A percentile compares a stretch with the other conserved stretches of the same genome.
Conservation (phyloP, 371 early-diverging fungal genomes). For the Saksenaea vasiformis region DNA sequence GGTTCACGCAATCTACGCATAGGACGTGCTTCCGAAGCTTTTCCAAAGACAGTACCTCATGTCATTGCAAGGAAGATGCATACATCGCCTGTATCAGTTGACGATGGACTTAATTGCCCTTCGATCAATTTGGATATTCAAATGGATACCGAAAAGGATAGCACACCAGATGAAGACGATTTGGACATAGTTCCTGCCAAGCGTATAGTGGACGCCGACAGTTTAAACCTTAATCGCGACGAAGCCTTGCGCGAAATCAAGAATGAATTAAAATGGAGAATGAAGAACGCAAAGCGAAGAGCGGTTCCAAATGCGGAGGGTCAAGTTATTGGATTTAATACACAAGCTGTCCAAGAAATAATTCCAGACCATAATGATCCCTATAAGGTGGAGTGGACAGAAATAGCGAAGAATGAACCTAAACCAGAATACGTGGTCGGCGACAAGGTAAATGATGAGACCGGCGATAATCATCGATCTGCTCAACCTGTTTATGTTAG, state of each 20-base stretch:
- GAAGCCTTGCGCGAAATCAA: slow-evolving; percentile 53
- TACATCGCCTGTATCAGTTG: neutral
- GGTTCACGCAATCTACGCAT: slow-evolving; percentile 82
- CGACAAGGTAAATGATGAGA: slow-evolving; percentile 50
- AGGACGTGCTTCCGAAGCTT: slow-evolving; percentile 81
- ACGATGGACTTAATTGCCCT: neutral
- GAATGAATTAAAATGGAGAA: slow-evolving; percentile 68
- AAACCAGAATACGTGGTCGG: slow-evolving; percentile 59
- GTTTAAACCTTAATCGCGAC: slow-evolving; percentile 12
- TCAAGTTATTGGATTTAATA: slow-evolving; percentile 76
- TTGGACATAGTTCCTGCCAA: slow-evolving; percentile 4
- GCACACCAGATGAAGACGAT: slow-evolving; percentile 14
- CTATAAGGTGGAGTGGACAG: slow-evolving; percentile 85
- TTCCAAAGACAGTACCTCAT: slow-evolving; percentile 78
- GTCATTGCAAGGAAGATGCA: slow-evolving; percentile 71
- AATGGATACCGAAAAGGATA: neutral
- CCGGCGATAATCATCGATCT: slow-evolving; percentile 17
- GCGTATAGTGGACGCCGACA: slow-evolving; percentile 15
- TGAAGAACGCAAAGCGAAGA: slow-evolving; percentile 80
- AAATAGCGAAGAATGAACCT: slow-evolving; percentile 23
- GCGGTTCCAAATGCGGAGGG: slow-evolving; percentile 73
- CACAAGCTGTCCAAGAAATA: slow-evolving; percentile 60
- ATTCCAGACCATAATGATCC: slow-evolving; percentile 92
- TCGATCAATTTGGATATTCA: slow-evolving; percentile 8
- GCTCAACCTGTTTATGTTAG: slow-evolving; percentile 18